Conservation (phyloP, 75 land plant genomes). For the Cryptomeria japonica region DNA sequence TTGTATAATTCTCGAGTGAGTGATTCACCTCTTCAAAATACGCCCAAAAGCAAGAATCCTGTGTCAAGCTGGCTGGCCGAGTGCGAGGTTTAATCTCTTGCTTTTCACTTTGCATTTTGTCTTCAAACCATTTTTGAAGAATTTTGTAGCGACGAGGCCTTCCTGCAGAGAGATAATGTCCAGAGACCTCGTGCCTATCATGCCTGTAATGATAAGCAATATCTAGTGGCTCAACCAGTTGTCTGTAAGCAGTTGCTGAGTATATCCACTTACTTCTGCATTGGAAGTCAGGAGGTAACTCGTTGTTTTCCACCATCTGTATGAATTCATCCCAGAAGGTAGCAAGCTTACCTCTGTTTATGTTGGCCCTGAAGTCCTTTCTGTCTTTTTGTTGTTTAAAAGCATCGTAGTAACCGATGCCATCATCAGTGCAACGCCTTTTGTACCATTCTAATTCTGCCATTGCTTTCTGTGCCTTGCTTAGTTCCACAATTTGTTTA, state of each 20-base stretch:
- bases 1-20: not conserved
- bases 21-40: conserved; percentile 40
- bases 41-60: conserved; percentile 76
- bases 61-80: conserved; percentile 43
- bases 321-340: conserved; percentile 62
- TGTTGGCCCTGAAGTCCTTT: conserved; percentile 52
- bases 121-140: conserved; percentile 53
- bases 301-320: conserved; percentile 48
- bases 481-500: not conserved
- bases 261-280: conserved; percentile 40
- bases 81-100: conserved; percentile 14
- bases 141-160: conserved; percentile 56
- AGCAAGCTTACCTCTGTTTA: conserved; percentile 46
- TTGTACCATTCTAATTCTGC: conserved; percentile 26
- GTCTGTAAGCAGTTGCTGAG: conserved; percentile 42
- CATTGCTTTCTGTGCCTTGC: conserved; percentile 25
- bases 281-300: conserved; percentile 61
- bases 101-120: conserved; percentile 5
- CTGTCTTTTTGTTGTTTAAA: conserved; percentile 39
- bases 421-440: conserved; percentile 21
- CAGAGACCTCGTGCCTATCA: conserved; percentile 50
- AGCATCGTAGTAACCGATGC: conserved; percentile 56
- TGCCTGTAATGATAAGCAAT: conserved; percentile 73
- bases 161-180: conserved; percentile 43
- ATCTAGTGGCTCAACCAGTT: conserved; percentile 70